A percentile compares a stretch with the other conserved stretches of the same genome.
Evolutionary conservation across 1,139 yeast genomes (phyloP).

Genomic region (Magnusiomyces suaveolens): DNA sequence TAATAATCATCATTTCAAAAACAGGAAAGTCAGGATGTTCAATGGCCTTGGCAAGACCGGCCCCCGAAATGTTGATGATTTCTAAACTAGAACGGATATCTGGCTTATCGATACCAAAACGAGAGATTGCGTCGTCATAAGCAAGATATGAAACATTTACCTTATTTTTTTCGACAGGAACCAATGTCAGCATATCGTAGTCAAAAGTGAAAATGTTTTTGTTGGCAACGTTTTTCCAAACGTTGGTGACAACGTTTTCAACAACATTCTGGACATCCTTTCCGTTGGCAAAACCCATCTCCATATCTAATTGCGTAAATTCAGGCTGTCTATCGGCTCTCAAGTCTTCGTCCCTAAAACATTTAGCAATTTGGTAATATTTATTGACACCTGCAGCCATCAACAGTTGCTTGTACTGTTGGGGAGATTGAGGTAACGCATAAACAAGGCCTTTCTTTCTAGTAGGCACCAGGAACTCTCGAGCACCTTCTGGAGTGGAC

Average conservation of each 20-base stretch:
- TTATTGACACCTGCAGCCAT: constrained; percentile 88
- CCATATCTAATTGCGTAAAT: constrained; percentile 90
- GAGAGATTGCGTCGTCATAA: constrained; percentile 59
- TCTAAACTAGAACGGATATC: constrained; percentile 54
- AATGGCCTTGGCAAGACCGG: constrained; percentile 21
- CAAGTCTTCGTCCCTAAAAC: constrained; percentile 93
- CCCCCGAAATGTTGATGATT: constrained; percentile 33
- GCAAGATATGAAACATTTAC: constrained; percentile 39
- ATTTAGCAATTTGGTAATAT: constrained; percentile 84
- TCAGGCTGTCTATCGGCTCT: constrained; percentile 96
- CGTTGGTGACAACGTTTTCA: constrained; percentile 44
- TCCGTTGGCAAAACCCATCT: constrained; percentile 73
- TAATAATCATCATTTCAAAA: constrained; percentile 61
- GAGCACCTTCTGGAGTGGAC: constrained; percentile 96
- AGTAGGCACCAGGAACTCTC: constrained; percentile 91
- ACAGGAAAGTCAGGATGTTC: constrained; percentile 45
- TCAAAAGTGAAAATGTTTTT: constrained; percentile 33
- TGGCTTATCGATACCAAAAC: constrained; percentile 90
- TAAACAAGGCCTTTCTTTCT: constrained; percentile 53
- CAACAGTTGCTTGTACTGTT: constrained; percentile 85
- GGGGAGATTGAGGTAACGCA: constrained; percentile 96
- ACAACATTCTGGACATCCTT: constrained; percentile 59
- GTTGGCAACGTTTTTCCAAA: constrained; percentile 47
- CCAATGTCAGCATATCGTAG: constrained; percentile 9
- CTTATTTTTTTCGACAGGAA: background rate